These are phyloP conservation scores for Astrephomene gubernaculifera DNA, from an alignment of 139 green algal genomes.

Conservation along the genomic window DNA sequence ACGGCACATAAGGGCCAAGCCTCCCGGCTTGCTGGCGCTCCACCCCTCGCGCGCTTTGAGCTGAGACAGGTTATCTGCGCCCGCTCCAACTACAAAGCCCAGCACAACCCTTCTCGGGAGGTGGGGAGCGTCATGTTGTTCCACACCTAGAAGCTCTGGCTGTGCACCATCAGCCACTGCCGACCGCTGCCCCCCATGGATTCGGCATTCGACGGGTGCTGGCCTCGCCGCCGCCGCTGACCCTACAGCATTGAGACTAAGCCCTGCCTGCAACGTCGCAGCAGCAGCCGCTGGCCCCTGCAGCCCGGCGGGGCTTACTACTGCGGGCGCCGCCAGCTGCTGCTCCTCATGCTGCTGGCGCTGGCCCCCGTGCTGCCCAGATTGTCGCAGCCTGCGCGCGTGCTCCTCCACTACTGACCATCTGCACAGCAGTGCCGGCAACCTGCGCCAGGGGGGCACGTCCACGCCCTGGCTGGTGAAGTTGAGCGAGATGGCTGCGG, in stretches of 20 bases:
- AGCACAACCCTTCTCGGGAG: background rate
- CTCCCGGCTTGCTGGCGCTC: background rate
- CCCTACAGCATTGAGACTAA: too few relatives aligned
- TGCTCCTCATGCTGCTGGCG: background rate
- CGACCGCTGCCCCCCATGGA: background rate
- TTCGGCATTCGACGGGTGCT: background rate
- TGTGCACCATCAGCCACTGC: background rate
- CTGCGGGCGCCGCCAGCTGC: background rate
- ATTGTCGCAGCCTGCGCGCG: background rate
- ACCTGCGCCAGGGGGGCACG: conserved; percentile 28
- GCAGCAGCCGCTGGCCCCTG: background rate
- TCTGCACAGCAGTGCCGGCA: conserved; percentile 3
- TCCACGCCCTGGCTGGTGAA: conserved; percentile 29
- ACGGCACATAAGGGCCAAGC: background rate
- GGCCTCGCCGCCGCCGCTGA: background rate
- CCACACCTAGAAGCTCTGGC: background rate
- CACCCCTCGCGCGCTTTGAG: background rate
- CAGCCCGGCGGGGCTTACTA: background rate
- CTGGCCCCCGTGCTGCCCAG: background rate
- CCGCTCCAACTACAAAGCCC: background rate
- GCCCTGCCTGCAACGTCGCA: background rate
- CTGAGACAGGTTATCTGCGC: background rate
- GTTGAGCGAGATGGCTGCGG: conserved; percentile 9
- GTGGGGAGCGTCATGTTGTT: background rate
- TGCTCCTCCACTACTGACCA: background rate